Conservation (phyloP, 2,329 filamentous ascomycete species). For the Ceratocystis eucalypticola region DNA sequence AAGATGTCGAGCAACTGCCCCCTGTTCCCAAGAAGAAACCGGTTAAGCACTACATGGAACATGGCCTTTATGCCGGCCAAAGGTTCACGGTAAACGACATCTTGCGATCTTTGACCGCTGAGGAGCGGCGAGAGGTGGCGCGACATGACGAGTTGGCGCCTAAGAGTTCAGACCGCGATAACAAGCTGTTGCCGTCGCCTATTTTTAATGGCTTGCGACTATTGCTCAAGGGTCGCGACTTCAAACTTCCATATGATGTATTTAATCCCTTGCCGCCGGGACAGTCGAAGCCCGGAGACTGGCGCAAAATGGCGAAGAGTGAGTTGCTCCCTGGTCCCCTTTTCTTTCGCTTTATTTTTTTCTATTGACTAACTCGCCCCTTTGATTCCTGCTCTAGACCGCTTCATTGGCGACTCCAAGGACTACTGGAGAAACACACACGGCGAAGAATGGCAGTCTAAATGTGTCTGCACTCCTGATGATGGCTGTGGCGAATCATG, state of each 20-base stretch:
- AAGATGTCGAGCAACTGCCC: slow-evolving; percentile 29
- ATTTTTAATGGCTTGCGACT: slow-evolving; percentile 64
- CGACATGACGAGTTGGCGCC: slow-evolving; percentile 6
- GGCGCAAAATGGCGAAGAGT: slow-evolving; percentile 87
- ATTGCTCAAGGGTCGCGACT: slow-evolving; percentile 61
- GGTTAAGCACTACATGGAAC: slow-evolving; percentile 63
- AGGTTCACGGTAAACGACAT: slow-evolving; percentile 36
- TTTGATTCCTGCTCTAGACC: slow-evolving; percentile 42
- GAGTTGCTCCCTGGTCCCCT: slow-evolving; percentile 27
- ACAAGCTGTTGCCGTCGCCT: slow-evolving; percentile 54
- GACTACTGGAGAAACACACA: slow-evolving; percentile 68
- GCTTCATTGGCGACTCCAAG: slow-evolving; percentile 74
- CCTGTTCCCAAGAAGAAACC: slow-evolving; percentile 32
- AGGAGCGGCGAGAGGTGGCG: slow-evolving; percentile 39
- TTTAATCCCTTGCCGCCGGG: slow-evolving; percentile 76
- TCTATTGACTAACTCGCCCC: slow-evolving; percentile 22
- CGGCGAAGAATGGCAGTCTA: slow-evolving; percentile 54
- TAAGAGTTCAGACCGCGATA: slow-evolving; percentile 32
- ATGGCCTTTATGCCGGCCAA: slow-evolving; percentile 82
- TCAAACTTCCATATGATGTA: slow-evolving; percentile 78
- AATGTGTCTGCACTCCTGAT: slow-evolving; percentile 64
- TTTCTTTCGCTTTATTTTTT: neutral
- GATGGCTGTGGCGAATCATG: slow-evolving; percentile 79
- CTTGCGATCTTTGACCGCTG: slow-evolving; percentile 34
- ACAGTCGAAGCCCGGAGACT: slow-evolving; percentile 85